A percentile compares a stretch with the other conserved stretches of the same genome.
phyloP scores from a whole-genome alignment of 768 basidiomycete species.

The Lactarius deliciosus region DNA sequence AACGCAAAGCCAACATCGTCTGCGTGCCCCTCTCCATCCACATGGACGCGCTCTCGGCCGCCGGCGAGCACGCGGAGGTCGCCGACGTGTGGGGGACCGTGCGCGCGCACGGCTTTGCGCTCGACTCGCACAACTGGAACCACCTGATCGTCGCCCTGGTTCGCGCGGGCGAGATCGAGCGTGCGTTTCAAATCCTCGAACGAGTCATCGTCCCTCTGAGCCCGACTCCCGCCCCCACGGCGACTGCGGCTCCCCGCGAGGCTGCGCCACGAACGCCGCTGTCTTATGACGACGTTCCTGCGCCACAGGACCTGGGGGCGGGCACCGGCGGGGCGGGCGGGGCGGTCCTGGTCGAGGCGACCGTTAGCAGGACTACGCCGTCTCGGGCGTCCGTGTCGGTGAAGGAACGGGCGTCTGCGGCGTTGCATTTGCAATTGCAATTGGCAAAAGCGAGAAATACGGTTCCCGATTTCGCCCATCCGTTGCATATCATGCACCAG shows the following conservation, averaged over 20 bases:
- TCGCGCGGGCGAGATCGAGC: constrained; percentile 76
- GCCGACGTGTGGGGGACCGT: constrained; percentile 66
- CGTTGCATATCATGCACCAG: constrained; percentile 59
- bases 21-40: constrained; percentile 79
- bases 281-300: constrained; percentile 29
- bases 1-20: constrained; percentile 54
- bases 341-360: constrained; percentile 17
- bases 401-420: constrained; percentile 11
- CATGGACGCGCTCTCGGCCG: constrained; percentile 69
- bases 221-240: constrained; percentile 25
- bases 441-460: constrained; percentile 10
- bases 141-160: constrained; percentile 73
- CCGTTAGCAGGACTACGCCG: neutral
- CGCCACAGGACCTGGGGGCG: constrained; percentile 4
- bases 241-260: constrained; percentile 23
- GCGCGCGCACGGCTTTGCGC: constrained; percentile 61
- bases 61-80: constrained; percentile 60
- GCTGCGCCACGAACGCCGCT: constrained; percentile 33
- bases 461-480: constrained; percentile 52
- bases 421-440: neutral
- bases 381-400: constrained; percentile 4
- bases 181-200: constrained; percentile 82
- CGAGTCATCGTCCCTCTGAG: constrained; percentile 63
- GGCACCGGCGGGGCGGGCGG: constrained; percentile 24
- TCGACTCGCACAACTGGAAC: constrained; percentile 93